Conservation (phyloP, 257 asterid genomes). For the Nicotiana paniculata region DNA sequence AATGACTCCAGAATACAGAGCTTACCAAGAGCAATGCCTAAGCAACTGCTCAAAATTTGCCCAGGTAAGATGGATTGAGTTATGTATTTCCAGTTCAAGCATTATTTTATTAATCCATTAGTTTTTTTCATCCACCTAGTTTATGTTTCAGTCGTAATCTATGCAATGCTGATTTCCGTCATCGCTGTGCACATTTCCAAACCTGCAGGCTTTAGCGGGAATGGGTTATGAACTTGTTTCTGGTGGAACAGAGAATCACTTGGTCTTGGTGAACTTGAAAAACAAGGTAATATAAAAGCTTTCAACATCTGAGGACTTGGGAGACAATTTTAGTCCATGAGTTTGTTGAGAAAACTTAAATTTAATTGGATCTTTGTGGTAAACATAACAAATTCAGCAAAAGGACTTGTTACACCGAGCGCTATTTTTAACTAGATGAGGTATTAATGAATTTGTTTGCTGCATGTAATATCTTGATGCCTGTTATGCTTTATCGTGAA, state of each 20-base stretch:
- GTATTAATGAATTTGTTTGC: background rate
- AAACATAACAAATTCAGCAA: background rate
- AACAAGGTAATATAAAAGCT: slow-evolving; percentile 41
- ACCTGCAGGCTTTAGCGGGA: slow-evolving; percentile 58
- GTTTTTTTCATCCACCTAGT: background rate
- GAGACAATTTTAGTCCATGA: background rate
- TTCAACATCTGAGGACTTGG: background rate
- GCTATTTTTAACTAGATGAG: background rate
- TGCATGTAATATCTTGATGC: background rate
- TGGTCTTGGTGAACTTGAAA: slow-evolving; percentile 75
- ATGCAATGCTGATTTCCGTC: background rate
- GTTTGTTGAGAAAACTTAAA: background rate
- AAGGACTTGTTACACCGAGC: background rate
- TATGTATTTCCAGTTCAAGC: background rate
- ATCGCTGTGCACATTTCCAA: background rate
- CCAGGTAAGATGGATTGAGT: slow-evolving; percentile 37
- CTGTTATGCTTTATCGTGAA: background rate
- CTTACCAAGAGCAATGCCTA: slow-evolving; percentile 87
- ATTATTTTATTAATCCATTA: background rate
- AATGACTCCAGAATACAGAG: slow-evolving; percentile 85
- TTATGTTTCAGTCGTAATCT: background rate
- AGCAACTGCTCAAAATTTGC: slow-evolving; percentile 80
- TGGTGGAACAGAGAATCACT: slow-evolving; percentile 97
- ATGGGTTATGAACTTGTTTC: slow-evolving; percentile 76
- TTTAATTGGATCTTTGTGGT: background rate